Evolutionary conservation across 2,329 filamentous ascomycete species (phyloP), one percentile per base, ranked within the genome.

Genomic region (Chrysoporthe puriensis): DNA sequence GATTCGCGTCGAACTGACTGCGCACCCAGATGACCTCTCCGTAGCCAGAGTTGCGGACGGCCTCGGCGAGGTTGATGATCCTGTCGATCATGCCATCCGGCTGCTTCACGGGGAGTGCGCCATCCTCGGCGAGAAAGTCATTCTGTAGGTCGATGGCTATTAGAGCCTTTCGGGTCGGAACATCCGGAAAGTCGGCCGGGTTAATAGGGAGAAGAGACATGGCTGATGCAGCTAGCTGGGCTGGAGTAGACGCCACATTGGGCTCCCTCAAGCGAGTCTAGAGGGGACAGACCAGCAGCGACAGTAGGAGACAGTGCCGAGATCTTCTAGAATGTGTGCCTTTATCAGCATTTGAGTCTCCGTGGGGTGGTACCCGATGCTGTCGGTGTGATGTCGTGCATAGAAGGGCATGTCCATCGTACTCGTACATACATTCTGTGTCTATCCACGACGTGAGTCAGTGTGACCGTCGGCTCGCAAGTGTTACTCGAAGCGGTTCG

Each of bases 141-240:
- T 96, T 93, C 76, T 98, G 96, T 46, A 97, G 87, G 74, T 97
- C 95, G 71, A 97, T 85, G 21, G 96, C 81, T 26, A 98, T 82
- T 56, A 99, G 84, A 1, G 93, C 95, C 79, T 86, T 87, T 63
- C 88, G 84, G 9, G 87, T 87, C 42, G 79, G 81, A 63, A 90
- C 78, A 61, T 85, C 79, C 13, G 88, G 88, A 26, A 90, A 80
- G 46, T 82, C 80, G 58, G 84, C 77, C 50, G 82, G 79, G 72
- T 88, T 85, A 76, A 90, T 87, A 70, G 84, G 76, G 74, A 90
- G 87, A 80, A 87, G 65, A 54, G 73, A 67, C 72, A 71, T 74
- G 56, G 46, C 34, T 50, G 26, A 50, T 21, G 21, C 44, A 69
- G 50, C 50, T 48, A 61, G 48, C 43, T 61, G 43, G 21, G 26